phyloP scores from a whole-genome alignment of 805 yeast genomes.

The Zygosaccharomyces gambellarensis region DNA sequence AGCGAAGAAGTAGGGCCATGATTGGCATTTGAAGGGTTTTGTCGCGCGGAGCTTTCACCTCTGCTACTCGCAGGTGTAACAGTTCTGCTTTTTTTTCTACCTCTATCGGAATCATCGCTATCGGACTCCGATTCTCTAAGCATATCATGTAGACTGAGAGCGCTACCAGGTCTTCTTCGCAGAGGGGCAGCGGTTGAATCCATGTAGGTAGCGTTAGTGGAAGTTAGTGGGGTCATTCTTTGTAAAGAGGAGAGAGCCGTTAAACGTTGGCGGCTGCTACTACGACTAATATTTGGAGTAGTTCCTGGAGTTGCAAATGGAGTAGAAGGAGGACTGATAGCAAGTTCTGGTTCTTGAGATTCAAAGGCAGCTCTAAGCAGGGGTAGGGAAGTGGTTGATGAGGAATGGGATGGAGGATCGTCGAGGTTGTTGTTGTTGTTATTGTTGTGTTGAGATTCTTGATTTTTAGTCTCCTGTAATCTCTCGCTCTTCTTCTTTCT shows the following conservation, averaged over 20 bases:
- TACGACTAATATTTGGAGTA: constrained; percentile 10
- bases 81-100: constrained; percentile 6
- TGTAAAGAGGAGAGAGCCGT: constrained; percentile 49
- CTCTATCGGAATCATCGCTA: constrained; percentile 13
- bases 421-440: constrained; percentile 3
- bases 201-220: constrained; percentile 3
- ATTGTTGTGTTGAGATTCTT: not conserved
- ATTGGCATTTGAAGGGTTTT: not conserved
- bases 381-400: constrained; percentile 5
- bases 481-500: constrained; percentile 34
- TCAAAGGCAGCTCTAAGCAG: constrained; percentile 1
- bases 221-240: constrained; percentile 55
- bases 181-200: not conserved
- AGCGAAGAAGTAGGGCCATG: too few relatives aligned
- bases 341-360: constrained; percentile 2
- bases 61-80: constrained; percentile 13
- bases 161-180: constrained; percentile 21
- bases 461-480: not conserved
- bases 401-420: constrained; percentile 9
- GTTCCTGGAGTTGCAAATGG: constrained; percentile 2
- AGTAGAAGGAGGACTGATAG: constrained; percentile 1
- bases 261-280: constrained; percentile 23
- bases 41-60: constrained; percentile 1
- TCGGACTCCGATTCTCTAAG: constrained; percentile 13
- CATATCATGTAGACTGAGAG: constrained; percentile 18